Conservation (phyloP, 169 alveolate species). For the Theileria luwenshuni region DNA sequence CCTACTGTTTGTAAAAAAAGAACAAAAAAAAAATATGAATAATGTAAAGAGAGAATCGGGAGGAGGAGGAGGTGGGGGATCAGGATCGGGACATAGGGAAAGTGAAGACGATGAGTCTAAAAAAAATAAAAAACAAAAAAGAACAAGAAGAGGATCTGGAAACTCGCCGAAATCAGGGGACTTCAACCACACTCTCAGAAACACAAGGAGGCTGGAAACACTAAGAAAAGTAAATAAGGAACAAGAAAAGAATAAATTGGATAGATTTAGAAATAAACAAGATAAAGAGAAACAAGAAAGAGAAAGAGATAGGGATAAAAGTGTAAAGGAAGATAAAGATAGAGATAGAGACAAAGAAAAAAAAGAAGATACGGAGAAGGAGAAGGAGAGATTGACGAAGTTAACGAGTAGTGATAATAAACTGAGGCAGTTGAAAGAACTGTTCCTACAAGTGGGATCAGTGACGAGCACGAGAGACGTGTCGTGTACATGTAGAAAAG, state of each 20-base stretch:
- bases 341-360: neutral
- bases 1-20: neutral
- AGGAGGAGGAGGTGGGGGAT: neutral
- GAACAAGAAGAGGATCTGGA: neutral
- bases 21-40: too few relatives aligned
- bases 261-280: too few relatives aligned
- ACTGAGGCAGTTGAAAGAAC: conserved; percentile 11
- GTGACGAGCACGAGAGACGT: conserved; percentile 57
- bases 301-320: too few relatives aligned
- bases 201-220: neutral
- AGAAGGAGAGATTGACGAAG: conserved; percentile 8
- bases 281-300: too few relatives aligned
- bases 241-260: too few relatives aligned
- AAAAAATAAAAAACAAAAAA: too few relatives aligned
- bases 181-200: neutral
- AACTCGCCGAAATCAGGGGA: neutral
- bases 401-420: neutral
- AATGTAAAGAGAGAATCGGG: neutral
- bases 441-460: conserved; percentile 49
- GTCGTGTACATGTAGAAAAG: conserved; percentile 58
- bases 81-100: neutral
- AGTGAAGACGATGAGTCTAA: conserved; percentile 10
- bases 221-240: neutral
- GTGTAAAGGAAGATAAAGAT: too few relatives aligned
- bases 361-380: neutral